Evolutionary conservation across 192 early-diverging fungal species (phyloP), one percentile per base, ranked within the genome.

Genomic region (Lobosporangium transversale): DNA sequence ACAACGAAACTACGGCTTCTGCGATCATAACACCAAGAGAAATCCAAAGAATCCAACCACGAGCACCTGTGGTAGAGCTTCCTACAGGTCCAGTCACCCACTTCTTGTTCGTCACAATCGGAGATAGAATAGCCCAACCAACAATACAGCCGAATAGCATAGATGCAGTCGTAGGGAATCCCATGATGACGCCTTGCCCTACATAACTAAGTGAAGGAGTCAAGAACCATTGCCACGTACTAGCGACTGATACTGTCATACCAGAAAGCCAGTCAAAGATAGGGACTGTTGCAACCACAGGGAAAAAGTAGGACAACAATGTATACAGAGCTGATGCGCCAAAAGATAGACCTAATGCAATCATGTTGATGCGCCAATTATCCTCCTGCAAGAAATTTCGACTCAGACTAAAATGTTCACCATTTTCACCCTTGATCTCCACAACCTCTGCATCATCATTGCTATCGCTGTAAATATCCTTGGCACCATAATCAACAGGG

Each of bases 101-200:
- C 15, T 85, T 82, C 15, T 83, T 79, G 33, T 80, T 80, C 32
- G 85, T 87, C 8, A 89, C 89, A 1, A 91, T 8, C 1, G 92
- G 92, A 15, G 90, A 90, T n/a, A 93, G 78, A 17, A 93, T 80
- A 17, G 86, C 92, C 92, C 92, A 93, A 8, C 92, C 92, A 51
- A 89, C 84, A 2, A 90, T 32, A 30, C 90, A 87, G 0, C 92
- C 92, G 5, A 87, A 67, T 23, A 92, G 62, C 92, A 93, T 93
- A 68, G 88, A 88, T 2, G 88, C 63, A 1, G 88, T 90, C 0
- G 92, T 93, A 2, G 89, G 92, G 30, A 93, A 81, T 4, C 92
- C 92, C 92, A 93, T 93, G 66, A 93, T 93, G 40, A 92, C 86
- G 7, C 92, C 92, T 68, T 93, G 92, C 9, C 92, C 92, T 20